Conservation (phyloP, 1,284 basidiomycete species). For the Polyporus tsugae region DNA sequence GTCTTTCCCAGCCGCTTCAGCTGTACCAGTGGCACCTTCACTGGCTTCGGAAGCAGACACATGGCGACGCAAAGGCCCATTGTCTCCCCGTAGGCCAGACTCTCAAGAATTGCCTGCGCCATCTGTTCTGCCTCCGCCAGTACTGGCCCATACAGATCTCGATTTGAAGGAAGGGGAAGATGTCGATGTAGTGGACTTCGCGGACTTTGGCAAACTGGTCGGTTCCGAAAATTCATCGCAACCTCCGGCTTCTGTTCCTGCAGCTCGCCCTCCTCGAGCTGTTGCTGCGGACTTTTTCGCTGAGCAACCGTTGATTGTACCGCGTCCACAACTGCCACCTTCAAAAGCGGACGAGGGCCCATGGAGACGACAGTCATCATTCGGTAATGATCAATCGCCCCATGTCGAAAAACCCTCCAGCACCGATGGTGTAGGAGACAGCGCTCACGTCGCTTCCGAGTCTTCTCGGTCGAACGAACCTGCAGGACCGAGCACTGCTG, state of each 20-base stretch:
- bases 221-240: constrained; percentile 48
- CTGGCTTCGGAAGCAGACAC: constrained; percentile 57
- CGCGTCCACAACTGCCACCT: constrained; percentile 26
- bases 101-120: constrained; percentile 31
- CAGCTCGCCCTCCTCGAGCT: constrained; percentile 48
- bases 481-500: constrained; percentile 1
- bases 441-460: not conserved
- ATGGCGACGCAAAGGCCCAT: constrained; percentile 63
- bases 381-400: constrained; percentile 4
- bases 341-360: constrained; percentile 46
- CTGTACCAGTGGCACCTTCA: constrained; percentile 29
- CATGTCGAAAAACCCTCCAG: not conserved
- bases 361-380: constrained; percentile 50
- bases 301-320: constrained; percentile 43
- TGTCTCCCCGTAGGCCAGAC: constrained; percentile 39
- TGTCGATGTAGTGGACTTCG: constrained; percentile 80
- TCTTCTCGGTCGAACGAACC: not conserved
- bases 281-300: constrained; percentile 78
- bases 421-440: not conserved
- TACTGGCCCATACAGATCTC: constrained; percentile 57
- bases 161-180: constrained; percentile 61
- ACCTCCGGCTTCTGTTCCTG: constrained; percentile 13
- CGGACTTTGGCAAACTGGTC: constrained; percentile 74
- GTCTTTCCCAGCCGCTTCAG: constrained; percentile 37
- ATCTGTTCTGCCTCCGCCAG: constrained; percentile 39